Conservation (phyloP, 192 early-diverging fungal species). For the Glomus cerebriforme region DNA sequence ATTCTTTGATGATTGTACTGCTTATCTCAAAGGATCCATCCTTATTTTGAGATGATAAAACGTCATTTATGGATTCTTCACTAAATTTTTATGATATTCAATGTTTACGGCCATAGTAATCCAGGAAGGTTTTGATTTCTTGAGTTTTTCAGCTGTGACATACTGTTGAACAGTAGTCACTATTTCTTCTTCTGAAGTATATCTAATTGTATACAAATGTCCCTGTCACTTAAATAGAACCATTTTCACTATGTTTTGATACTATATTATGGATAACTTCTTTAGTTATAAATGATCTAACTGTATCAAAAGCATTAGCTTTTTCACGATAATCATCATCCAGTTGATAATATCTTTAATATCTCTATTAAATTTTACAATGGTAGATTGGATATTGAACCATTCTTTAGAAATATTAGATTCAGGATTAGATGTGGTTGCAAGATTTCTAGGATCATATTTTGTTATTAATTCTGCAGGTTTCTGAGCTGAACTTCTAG, state of each 20-base stretch:
- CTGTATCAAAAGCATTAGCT: not conserved
- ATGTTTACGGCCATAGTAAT: not conserved
- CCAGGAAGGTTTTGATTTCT: not conserved
- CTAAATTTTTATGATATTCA: not conserved
- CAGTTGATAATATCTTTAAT: not conserved
- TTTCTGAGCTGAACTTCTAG: too few relatives aligned
- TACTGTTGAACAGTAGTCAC: not conserved
- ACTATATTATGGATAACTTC: not conserved
- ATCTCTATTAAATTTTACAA: too few relatives aligned
- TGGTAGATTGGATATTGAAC: too few relatives aligned
- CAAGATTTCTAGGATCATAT: too few relatives aligned
- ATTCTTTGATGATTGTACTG: not conserved
- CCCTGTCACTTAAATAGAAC: not conserved
- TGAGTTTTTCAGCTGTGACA: not conserved
- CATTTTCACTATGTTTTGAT: not conserved
- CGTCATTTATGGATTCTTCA: not conserved
- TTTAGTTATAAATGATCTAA: not conserved
- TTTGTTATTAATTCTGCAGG: too few relatives aligned
- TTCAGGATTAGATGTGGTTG: too few relatives aligned
- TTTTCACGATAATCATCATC: not conserved
- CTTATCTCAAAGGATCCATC: slow-evolving; percentile 16
- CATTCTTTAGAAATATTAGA: too few relatives aligned
- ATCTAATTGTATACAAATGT: not conserved
- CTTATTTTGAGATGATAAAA: not conserved
- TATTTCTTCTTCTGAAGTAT: not conserved